These are phyloP conservation scores for Tetrapisispora namnaoensis DNA, from an alignment of 805 yeast genomes.

Conservation along the genomic window DNA sequence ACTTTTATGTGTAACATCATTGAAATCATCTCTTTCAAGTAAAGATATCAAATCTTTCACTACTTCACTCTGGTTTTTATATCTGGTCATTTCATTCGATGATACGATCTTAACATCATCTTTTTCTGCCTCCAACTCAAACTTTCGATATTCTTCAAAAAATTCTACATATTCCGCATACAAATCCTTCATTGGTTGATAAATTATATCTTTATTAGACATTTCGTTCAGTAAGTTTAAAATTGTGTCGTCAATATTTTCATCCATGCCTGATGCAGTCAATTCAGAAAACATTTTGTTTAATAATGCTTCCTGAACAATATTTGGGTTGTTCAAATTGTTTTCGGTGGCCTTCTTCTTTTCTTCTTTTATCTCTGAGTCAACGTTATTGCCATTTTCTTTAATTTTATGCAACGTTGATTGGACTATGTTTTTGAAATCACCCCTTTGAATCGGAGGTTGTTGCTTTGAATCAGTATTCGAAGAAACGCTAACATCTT, in stretches of 20 bases:
- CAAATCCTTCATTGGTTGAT: slow-evolving; percentile 80
- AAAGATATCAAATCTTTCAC: slow-evolving; percentile 51
- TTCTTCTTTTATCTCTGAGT: slow-evolving; percentile 42
- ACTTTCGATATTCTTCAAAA: slow-evolving; percentile 45
- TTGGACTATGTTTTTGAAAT: slow-evolving; percentile 67
- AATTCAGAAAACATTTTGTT: slow-evolving; percentile 61
- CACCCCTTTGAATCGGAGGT: slow-evolving; percentile 4
- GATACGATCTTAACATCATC: not conserved
- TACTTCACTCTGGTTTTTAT: slow-evolving; percentile 50
- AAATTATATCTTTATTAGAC: slow-evolving; percentile 74
- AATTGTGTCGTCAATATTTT: slow-evolving; percentile 47
- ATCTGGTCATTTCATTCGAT: slow-evolving; percentile 42
- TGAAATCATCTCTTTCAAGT: slow-evolving; percentile 57
- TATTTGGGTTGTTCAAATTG: slow-evolving; percentile 35
- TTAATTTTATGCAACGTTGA: slow-evolving; percentile 73
- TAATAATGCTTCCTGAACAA: slow-evolving; percentile 24
- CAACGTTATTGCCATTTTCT: slow-evolving; percentile 63
- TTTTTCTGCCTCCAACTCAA: slow-evolving; percentile 22
- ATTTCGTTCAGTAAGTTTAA: slow-evolving; percentile 73
- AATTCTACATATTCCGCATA: slow-evolving; percentile 63
- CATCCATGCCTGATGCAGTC: slow-evolving; percentile 30
- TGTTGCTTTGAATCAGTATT: not conserved
- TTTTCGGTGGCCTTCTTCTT: slow-evolving; percentile 29
- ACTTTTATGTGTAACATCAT: slow-evolving; percentile 12
- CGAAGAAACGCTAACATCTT: not conserved